Percentiles rank a stretch among this genome's conserved stretches.
Evolutionary conservation across 345 rosid species (phyloP).

Genomic region (Sapria himalayana): DNA sequence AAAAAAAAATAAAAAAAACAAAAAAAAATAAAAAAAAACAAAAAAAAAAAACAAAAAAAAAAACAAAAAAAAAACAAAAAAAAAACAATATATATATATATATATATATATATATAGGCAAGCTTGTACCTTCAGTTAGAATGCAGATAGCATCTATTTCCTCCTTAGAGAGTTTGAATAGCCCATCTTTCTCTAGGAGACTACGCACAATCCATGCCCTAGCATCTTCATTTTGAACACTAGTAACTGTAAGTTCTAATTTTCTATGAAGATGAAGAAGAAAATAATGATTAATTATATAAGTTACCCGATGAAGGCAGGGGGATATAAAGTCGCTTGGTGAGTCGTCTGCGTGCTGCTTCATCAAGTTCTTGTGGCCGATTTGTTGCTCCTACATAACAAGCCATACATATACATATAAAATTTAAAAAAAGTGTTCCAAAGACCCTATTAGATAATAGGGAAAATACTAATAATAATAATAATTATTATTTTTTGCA

Average conservation of each 20-base stretch:
- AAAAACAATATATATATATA: too few relatives aligned
- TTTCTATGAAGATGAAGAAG: background rate
- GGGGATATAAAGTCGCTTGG: conserved; percentile 83
- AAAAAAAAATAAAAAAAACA: background rate
- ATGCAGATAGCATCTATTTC: conserved; percentile 58
- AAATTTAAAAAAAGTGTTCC: too few relatives aligned
- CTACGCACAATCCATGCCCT: conserved; percentile 80
- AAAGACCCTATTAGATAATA: too few relatives aligned
- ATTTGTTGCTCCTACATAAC: conserved; percentile 76
- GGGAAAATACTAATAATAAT: too few relatives aligned
- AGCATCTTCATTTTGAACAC: conserved; percentile 36
- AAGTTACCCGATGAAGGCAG: conserved; percentile 70
- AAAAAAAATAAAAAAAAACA: background rate
- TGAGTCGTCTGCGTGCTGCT: conserved; percentile 88
- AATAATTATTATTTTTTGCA: too few relatives aligned
- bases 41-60: background rate
- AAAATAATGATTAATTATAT: conserved; percentile 6
- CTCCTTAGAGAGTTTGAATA: conserved; percentile 53
- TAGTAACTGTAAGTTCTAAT: conserved; percentile 10
- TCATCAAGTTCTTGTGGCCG: conserved; percentile 98
- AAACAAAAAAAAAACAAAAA: conserved; percentile 1
- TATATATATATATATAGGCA: too few relatives aligned
- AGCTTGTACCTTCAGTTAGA: conserved; percentile 43
- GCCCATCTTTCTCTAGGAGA: conserved; percentile 76
- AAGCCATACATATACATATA: too few relatives aligned